A percentile compares a stretch with the other conserved stretches of the same genome.
Evolutionary conservation across 495 filamentous ascomycete genomes (phyloP).

Genomic region (Talaromyces wortmannii): DNA sequence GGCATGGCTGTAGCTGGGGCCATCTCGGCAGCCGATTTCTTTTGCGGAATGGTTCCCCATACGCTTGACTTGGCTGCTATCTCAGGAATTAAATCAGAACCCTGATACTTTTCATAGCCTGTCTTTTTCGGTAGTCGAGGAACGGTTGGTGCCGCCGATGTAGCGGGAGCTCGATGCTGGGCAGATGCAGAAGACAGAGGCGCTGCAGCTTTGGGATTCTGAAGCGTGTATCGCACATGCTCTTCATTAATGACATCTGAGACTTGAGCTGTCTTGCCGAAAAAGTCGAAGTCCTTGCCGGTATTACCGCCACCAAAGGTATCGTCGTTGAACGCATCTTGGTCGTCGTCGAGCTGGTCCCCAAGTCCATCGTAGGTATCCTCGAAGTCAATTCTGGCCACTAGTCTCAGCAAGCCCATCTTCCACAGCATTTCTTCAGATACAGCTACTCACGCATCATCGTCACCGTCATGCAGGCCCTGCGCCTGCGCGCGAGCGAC

Average conservation of each 20-base stretch:
- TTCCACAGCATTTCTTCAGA: background rate
- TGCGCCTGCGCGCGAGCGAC: conserved; percentile 46
- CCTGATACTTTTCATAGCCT: conserved; percentile 84
- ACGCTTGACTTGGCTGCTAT: conserved; percentile 89
- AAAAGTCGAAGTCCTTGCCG: conserved; percentile 97
- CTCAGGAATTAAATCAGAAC: conserved; percentile 69
- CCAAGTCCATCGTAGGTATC: conserved; percentile 97
- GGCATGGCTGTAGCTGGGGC: background rate
- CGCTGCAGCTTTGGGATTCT: conserved; percentile 45
- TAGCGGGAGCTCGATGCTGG: conserved; percentile 18
- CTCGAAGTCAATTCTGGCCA: conserved; percentile 76
- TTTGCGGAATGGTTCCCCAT: conserved; percentile 70
- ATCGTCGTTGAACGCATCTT: conserved; percentile 95
- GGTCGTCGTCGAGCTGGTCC: conserved; percentile 83
- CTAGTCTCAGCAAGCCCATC: conserved; percentile 1
- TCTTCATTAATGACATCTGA: conserved; percentile 82
- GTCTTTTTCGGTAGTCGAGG: conserved; percentile 56
- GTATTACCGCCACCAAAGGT: conserved; percentile 64
- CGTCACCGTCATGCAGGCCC: conserved; percentile 45
- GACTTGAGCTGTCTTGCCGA: conserved; percentile 82
- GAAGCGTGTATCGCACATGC: conserved; percentile 70
- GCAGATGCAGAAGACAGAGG: conserved; percentile 10
- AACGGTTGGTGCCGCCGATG: conserved; percentile 29
- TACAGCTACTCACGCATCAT: conserved; percentile 60
- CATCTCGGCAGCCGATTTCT: conserved; percentile 19